These are phyloP conservation scores for Castanea sativa DNA, from an alignment of 306 rosid genomes.

Conservation along the genomic window DNA sequence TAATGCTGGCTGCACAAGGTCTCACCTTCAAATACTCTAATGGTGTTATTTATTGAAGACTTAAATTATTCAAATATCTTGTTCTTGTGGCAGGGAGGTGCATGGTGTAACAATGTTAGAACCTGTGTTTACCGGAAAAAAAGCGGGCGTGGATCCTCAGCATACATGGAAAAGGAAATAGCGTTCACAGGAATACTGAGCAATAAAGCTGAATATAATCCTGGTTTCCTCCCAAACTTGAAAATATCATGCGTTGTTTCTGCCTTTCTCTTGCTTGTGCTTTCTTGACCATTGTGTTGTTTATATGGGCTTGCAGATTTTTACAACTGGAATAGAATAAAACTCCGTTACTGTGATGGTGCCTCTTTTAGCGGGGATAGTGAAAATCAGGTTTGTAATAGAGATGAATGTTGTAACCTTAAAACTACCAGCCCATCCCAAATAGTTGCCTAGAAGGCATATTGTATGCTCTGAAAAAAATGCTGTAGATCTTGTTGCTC, in stretches of 20 bases:
- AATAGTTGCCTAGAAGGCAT: neutral
- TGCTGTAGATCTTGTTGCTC: neutral
- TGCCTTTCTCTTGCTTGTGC: constrained; percentile 3
- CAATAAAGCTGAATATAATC: constrained; percentile 68
- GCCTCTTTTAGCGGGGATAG: constrained; percentile 88
- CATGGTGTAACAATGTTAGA: constrained; percentile 85
- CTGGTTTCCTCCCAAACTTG: constrained; percentile 50
- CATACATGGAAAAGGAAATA: constrained; percentile 77
- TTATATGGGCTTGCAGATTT: constrained; percentile 55
- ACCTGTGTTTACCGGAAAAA: constrained; percentile 84
- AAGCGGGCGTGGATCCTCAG: constrained; percentile 73
- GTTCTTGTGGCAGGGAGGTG: constrained; percentile 88
- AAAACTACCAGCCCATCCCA: too few relatives aligned
- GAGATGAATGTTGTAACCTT: too few relatives aligned
- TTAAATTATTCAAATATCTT: constrained; percentile 24
- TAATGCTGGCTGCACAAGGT: neutral
- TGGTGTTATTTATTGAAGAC: neutral
- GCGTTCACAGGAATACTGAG: constrained; percentile 82
- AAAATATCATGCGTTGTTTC: neutral
- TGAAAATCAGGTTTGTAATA: constrained; percentile 57
- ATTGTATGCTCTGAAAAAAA: neutral
- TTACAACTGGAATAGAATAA: constrained; percentile 92
- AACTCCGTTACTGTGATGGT: constrained; percentile 98
- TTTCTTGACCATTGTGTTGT: constrained; percentile 14
- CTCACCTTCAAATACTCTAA: neutral